Percentiles rank a stretch among this genome's conserved stretches.
Evolutionary conservation across 2,329 filamentous ascomycete species (phyloP).

Genomic region (Ophiostoma sp.): DNA sequence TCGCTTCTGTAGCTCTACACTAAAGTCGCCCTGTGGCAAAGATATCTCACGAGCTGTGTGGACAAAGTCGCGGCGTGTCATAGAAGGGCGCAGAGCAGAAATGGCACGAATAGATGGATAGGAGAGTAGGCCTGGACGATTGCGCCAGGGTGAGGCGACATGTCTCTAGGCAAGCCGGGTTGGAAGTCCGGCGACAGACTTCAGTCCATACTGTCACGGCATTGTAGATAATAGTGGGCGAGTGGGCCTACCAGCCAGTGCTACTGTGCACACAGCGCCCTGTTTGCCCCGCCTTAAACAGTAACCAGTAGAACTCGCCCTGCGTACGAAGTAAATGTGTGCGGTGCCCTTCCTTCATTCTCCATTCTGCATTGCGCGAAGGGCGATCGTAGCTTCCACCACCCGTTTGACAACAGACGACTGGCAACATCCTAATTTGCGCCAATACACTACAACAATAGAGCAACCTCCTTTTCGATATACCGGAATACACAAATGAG

Average conservation of each 20-base stretch:
- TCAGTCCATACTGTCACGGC: neutral
- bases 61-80: conserved; percentile 8
- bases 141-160: neutral
- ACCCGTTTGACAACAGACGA: neutral
- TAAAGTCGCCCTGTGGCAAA: conserved; percentile 8
- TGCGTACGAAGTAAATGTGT: neutral
- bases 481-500: neutral
- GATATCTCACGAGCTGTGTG: neutral
- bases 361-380: neutral
- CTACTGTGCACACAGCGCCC: conserved; percentile 11
- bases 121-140: neutral
- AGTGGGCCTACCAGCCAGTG: neutral
- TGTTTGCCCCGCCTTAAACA: conserved; percentile 4
- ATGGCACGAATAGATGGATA: neutral
- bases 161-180: neutral
- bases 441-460: neutral
- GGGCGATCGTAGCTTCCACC: conserved; percentile 10
- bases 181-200: neutral
- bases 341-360: neutral
- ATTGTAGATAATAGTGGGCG: conserved; percentile 12
- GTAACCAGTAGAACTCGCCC: neutral
- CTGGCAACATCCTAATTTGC: neutral
- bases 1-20: neutral
- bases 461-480: neutral
- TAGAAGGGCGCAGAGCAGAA: no score